Evolutionary conservation across 2,329 filamentous ascomycete species (phyloP).

Genomic region (Microdochium trichocladiopsis): DNA sequence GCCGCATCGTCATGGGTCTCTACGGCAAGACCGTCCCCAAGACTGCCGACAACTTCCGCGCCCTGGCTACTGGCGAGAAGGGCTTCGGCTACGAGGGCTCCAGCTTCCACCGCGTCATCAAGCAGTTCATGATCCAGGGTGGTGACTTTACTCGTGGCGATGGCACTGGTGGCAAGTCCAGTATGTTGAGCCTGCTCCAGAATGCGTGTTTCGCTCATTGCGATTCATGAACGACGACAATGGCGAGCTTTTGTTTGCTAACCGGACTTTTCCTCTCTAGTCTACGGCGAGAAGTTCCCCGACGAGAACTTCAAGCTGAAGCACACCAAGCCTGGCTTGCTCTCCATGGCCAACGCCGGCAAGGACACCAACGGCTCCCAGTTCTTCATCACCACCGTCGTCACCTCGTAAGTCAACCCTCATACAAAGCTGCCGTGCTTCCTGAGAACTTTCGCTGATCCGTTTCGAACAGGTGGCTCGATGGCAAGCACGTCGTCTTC

Average conservation of each 20-base stretch:
- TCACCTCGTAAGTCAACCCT: slow-evolving; percentile 56
- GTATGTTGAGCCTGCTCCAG: slow-evolving; percentile 49
- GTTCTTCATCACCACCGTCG: slow-evolving; percentile 83
- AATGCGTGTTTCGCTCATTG: too few species aligned
- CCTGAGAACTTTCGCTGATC: slow-evolving; percentile 4
- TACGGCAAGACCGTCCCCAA: slow-evolving; percentile 84
- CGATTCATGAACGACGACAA: too few species aligned
- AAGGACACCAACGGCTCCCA: slow-evolving; percentile 83
- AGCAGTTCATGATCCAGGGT: slow-evolving; percentile 87
- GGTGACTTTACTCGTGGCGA: slow-evolving; percentile 82
- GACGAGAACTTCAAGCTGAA: slow-evolving; percentile 96
- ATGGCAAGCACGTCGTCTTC: slow-evolving; percentile 81
- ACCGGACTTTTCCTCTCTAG: slow-evolving; percentile 24
- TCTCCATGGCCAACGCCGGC: slow-evolving; percentile 83
- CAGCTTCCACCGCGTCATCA: slow-evolving; percentile 84
- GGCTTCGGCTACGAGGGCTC: slow-evolving; percentile 78
- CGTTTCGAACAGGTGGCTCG: slow-evolving; percentile 56
- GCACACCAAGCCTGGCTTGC: slow-evolving; percentile 76
- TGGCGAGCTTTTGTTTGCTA: neutral
- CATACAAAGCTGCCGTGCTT: neutral
- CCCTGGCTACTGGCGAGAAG: slow-evolving; percentile 78
- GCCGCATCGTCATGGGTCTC: slow-evolving; percentile 72
- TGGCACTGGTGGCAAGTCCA: slow-evolving; percentile 79
- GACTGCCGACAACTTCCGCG: slow-evolving; percentile 68
- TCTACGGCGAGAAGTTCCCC: slow-evolving; percentile 77